phyloP scores from a whole-genome alignment of 371 early-diverging fungal genomes.

The Synchytrium microbalum region DNA sequence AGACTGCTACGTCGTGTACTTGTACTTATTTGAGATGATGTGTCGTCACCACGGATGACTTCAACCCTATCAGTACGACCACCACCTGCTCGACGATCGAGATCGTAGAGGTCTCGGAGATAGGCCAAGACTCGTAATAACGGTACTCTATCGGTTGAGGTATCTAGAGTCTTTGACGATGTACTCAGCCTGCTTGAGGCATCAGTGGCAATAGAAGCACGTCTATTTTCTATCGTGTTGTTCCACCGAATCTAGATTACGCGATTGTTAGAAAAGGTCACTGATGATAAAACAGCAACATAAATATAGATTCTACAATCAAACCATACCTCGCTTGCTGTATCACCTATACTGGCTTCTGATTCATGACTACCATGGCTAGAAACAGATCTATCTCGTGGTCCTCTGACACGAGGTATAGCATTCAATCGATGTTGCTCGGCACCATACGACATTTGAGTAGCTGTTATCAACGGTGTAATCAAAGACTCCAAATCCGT shows the following conservation, averaged over 20 bases:
- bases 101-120: conserved; percentile 58
- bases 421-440: not conserved
- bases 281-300: not conserved
- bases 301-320: conserved; percentile 4
- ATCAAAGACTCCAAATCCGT: not conserved
- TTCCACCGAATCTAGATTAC: conserved; percentile 2
- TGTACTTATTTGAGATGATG: not conserved
- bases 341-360: no score
- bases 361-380: no score
- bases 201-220: conserved; percentile 4
- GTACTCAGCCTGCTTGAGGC: not conserved
- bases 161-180: not conserved
- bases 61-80: conserved; percentile 5
- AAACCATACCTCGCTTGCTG: not conserved
- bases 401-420: no score
- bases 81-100: conserved; percentile 24
- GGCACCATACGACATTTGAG: not conserved
- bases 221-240: not conserved
- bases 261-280: not conserved
- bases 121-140: conserved; percentile 41
- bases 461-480: not conserved
- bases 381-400: no score
- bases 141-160: no score
- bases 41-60: conserved; percentile 5
- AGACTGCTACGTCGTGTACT: not conserved